These are phyloP conservation scores for Paralagenidium karlingii DNA, from an alignment of 352 stramenopile genomes.

Conservation along the genomic window DNA sequence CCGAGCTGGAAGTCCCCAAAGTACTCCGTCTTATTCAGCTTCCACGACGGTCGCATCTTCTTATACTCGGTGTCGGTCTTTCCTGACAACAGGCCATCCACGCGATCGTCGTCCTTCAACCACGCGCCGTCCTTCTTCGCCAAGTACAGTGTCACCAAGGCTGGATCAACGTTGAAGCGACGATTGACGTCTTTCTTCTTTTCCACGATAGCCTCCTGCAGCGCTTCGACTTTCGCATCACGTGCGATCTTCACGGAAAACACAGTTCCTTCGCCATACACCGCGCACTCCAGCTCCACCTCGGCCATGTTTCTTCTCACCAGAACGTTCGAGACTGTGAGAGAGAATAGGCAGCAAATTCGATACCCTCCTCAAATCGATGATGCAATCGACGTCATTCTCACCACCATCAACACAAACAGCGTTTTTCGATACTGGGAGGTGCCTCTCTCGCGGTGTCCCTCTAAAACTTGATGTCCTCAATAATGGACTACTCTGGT, in stretches of 20 bases:
- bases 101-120: constrained; percentile 7
- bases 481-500: neutral
- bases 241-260: constrained; percentile 10
- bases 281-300: constrained; percentile 6
- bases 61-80: constrained; percentile 3
- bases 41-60: constrained; percentile 5
- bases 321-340: constrained; percentile 9
- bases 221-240: constrained; percentile 9
- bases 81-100: constrained; percentile 2
- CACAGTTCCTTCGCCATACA: constrained; percentile 13
- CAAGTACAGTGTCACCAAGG: constrained; percentile 10
- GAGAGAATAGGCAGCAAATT: constrained; percentile 6
- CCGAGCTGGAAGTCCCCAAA: constrained; percentile 9
- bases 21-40: constrained; percentile 2
- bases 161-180: neutral
- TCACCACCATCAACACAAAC: constrained; percentile 8
- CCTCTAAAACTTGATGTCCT: constrained; percentile 7
- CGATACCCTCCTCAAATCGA: constrained; percentile 10
- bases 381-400: constrained; percentile 10
- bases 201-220: constrained; percentile 9
- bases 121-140: constrained; percentile 9
- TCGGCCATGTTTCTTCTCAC: constrained; percentile 5
- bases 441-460: constrained; percentile 5
- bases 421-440: constrained; percentile 8
- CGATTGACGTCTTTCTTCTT: neutral